Percentiles rank a stretch among this genome's conserved stretches.
These are phyloP conservation scores for Coemansia brasiliensis DNA, from an alignment of 192 early-diverging fungal genomes.

Conservation along the genomic window DNA sequence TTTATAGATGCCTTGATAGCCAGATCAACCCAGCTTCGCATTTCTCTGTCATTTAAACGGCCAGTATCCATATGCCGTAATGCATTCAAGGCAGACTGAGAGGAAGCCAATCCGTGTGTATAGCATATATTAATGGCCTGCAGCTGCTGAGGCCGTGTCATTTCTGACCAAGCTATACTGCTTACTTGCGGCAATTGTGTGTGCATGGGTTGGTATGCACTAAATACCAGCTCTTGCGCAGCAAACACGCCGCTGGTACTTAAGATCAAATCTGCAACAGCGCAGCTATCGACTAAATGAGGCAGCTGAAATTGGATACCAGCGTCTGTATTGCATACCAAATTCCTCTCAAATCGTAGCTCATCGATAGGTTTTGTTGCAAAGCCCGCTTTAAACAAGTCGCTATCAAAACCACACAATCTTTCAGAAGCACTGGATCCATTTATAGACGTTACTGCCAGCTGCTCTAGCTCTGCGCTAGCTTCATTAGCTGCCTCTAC, in stretches of 20 bases:
- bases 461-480: neutral
- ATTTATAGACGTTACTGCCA: neutral
- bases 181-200: neutral
- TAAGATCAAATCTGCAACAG: slow-evolving; percentile 2
- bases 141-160: neutral
- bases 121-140: neutral
- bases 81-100: neutral
- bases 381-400: neutral
- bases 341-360: neutral
- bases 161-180: neutral
- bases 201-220: neutral
- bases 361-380: neutral
- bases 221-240: neutral
- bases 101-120: neutral
- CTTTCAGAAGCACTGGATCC: neutral
- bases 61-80: slow-evolving; percentile 1
- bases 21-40: neutral
- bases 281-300: neutral
- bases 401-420: slow-evolving; percentile 3
- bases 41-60: neutral
- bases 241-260: neutral
- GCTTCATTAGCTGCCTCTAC: neutral
- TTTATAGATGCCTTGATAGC: too few relatives aligned
- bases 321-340: neutral
- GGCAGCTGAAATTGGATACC: neutral